Percentiles rank a stretch among this genome's conserved stretches.
Evolutionary conservation across 2,329 filamentous ascomycete genomes (phyloP).

Genomic region (Sphaerostilbella broomeana): DNA sequence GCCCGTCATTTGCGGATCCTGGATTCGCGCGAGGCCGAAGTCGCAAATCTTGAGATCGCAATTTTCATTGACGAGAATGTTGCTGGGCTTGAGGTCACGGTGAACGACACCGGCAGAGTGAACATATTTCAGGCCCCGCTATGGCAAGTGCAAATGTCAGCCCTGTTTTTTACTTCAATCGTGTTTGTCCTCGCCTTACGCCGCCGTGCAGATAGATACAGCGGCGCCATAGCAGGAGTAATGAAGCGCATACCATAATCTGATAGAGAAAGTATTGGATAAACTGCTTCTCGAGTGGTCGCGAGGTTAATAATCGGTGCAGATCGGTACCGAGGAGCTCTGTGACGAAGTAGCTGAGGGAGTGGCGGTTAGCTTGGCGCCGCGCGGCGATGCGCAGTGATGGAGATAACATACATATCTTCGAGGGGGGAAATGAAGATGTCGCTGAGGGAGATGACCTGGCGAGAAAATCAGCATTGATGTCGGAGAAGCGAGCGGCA

Average conservation of each 20-base stretch:
- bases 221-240: too few species aligned
- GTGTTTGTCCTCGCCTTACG: too few species aligned
- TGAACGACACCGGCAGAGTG: slow-evolving; percentile 98
- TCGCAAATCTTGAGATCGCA: slow-evolving; percentile 99
- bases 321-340: slow-evolving; percentile 95
- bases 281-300: slow-evolving; percentile 97
- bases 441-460: slow-evolving; percentile 97
- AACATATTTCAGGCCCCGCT: slow-evolving; percentile 98
- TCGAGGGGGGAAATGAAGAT: slow-evolving; percentile 99
- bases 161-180: too few species aligned
- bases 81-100: slow-evolving; percentile 95
- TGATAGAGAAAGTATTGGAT: slow-evolving; percentile 99
- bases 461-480: slow-evolving; percentile 12
- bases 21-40: slow-evolving; percentile 93
- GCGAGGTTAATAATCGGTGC: slow-evolving; percentile 87
- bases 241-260: slow-evolving; percentile 68
- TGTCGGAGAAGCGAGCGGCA: slow-evolving; percentile 7
- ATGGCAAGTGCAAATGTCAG: slow-evolving; percentile 15
- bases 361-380: slow-evolving; percentile 13
- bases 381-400: neutral
- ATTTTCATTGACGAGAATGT: slow-evolving; percentile 99
- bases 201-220: neutral
- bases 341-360: slow-evolving; percentile 84
- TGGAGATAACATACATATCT: slow-evolving; percentile 67
- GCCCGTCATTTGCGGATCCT: slow-evolving; percentile 98